A percentile compares a stretch with the other conserved stretches of the same genome.
These are phyloP conservation scores for Apiospora marii DNA, from an alignment of 2,329 filamentous ascomycete species.

Conservation along the genomic window DNA sequence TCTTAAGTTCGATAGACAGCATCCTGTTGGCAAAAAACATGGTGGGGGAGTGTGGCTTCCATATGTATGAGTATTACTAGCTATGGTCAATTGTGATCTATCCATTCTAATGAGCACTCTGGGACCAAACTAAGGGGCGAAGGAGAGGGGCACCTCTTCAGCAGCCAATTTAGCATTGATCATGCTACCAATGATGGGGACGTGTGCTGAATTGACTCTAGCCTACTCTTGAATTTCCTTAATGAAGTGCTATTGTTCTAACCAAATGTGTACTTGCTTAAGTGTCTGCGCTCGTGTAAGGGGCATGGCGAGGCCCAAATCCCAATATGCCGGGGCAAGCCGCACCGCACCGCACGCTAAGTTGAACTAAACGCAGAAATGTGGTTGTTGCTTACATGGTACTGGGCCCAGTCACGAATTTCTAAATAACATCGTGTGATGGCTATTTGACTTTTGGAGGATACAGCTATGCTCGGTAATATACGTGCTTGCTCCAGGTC, in stretches of 20 bases:
- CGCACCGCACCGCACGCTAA: not conserved
- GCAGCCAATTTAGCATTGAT: not conserved
- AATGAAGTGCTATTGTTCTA: not conserved
- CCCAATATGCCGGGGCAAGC: not conserved
- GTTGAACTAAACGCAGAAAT: too few relatives aligned
- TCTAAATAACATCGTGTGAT: not conserved
- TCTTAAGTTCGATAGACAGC: not conserved
- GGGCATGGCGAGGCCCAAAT: not conserved
- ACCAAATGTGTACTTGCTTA: not conserved
- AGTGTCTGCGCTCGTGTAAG: not conserved
- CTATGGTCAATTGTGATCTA: constrained; percentile 4
- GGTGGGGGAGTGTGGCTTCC: not conserved
- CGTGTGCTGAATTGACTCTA: not conserved
- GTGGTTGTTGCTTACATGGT: not conserved
- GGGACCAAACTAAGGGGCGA: not conserved
- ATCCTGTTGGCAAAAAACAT: not conserved
- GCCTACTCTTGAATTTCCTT: not conserved
- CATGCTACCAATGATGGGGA: not conserved
- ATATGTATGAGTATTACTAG: constrained; percentile 17
- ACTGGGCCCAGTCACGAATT: not conserved
- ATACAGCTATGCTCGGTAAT: not conserved
- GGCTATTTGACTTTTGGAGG: not conserved
- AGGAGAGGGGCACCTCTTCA: not conserved
- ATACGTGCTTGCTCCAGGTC: too few relatives aligned
- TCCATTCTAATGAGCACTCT: constrained; percentile 1